Evolutionary conservation across 2,329 filamentous ascomycete species (phyloP).

Genomic region (Diaporthe longicolla): DNA sequence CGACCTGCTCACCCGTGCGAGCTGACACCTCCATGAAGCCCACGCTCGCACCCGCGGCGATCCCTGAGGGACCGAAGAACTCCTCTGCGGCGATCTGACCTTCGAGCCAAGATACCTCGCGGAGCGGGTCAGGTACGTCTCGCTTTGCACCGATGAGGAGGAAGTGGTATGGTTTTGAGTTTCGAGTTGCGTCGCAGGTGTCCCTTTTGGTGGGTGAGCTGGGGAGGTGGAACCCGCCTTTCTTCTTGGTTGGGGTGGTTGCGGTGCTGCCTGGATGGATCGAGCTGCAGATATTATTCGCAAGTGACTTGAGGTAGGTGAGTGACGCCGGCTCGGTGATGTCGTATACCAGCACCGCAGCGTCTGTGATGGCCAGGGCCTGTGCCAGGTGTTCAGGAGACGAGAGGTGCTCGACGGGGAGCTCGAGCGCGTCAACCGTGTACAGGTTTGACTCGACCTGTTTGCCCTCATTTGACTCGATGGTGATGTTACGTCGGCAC

Average conservation of each 20-base stretch:
- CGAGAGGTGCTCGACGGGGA: conserved; percentile 52
- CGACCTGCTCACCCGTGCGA: conserved; percentile 54
- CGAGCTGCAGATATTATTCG: conserved; percentile 25
- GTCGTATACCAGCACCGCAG: conserved; percentile 55
- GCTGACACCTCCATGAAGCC: conserved; percentile 54
- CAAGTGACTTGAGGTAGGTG: conserved; percentile 38
- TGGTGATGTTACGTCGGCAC: conserved; percentile 52
- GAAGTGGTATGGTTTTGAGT: conserved; percentile 50
- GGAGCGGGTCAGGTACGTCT: conserved; percentile 50
- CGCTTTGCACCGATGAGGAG: conserved; percentile 55
- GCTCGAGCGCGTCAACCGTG: conserved; percentile 55
- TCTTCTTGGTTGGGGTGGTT: conserved; percentile 18
- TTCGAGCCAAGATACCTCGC: conserved; percentile 51
- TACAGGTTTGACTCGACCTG: conserved; percentile 50
- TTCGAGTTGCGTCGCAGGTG: not conserved
- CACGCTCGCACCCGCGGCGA: conserved; percentile 44
- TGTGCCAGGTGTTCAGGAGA: conserved; percentile 53
- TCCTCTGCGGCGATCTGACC: conserved; percentile 45
- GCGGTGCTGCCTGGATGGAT: conserved; percentile 15
- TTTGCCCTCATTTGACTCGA: conserved; percentile 47
- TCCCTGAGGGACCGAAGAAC: conserved; percentile 44
- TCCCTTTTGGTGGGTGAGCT: conserved; percentile 16
- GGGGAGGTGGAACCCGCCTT: conserved; percentile 24
- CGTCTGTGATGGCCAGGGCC: conserved; percentile 58
- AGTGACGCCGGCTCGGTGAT: conserved; percentile 49